A percentile compares a stretch with the other conserved stretches of the same genome.
phyloP scores from a whole-genome alignment of 2,329 filamentous ascomycete genomes.

The Pestalotiopsis sp. region DNA sequence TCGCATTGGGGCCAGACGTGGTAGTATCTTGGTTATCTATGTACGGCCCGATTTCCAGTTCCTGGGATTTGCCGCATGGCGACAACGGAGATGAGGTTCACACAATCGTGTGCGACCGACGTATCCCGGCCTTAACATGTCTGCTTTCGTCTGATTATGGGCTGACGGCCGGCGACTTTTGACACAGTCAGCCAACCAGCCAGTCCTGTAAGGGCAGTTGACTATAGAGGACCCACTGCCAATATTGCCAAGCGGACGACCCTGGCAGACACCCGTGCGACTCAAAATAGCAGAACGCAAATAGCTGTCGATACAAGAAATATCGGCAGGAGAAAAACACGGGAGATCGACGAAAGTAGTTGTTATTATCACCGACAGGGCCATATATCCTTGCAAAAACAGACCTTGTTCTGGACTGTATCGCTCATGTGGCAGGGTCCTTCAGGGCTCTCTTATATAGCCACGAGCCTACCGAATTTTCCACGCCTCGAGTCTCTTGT shows the following conservation, averaged over 20 bases:
- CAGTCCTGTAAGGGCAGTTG: background rate
- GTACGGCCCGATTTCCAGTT: background rate
- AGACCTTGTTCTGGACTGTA: background rate
- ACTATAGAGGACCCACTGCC: background rate
- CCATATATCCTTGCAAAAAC: background rate
- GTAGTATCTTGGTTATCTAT: background rate
- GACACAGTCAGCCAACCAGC: background rate
- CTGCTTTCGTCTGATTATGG: background rate
- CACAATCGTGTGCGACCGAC: background rate
- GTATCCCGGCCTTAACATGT: background rate
- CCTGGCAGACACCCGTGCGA: background rate
- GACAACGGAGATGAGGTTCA: background rate
- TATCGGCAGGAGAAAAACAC: background rate
- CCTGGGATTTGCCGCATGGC: background rate
- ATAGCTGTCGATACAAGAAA: background rate
- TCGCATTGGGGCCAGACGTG: background rate
- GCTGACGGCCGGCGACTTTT: background rate
- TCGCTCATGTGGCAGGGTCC: background rate
- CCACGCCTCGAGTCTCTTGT: background rate
- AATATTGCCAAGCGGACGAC: background rate
- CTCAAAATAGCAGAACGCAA: background rate
- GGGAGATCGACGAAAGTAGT: background rate
- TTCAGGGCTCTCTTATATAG: background rate
- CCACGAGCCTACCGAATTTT: background rate
- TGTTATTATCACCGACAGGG: background rate